Conservation (phyloP, 768 basidiomycete genomes). For the Lactifluus rugatus region DNA sequence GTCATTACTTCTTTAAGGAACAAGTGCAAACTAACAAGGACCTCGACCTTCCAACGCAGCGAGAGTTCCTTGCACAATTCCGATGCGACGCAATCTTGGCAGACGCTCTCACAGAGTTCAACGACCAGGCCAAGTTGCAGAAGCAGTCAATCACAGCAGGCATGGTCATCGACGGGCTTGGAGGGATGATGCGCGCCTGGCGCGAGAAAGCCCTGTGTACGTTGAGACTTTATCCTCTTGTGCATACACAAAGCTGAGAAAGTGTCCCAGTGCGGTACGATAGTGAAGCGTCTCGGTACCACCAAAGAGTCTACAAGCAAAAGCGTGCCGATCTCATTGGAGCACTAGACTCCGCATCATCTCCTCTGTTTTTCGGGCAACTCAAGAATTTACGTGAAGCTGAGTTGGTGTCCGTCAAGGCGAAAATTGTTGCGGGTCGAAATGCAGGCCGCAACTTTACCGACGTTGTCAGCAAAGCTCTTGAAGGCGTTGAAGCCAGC, state of each 20-base stretch:
- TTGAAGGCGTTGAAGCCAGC: conserved; percentile 45
- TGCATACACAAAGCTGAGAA: not conserved
- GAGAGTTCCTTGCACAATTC: conserved; percentile 96
- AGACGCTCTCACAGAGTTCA: conserved; percentile 71
- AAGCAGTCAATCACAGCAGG: conserved; percentile 80
- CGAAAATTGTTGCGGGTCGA: conserved; percentile 63
- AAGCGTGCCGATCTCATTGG: conserved; percentile 78
- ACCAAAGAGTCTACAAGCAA: conserved; percentile 84
- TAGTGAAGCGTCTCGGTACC: conserved; percentile 89
- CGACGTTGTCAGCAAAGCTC: conserved; percentile 66
- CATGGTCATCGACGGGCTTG: conserved; percentile 76
- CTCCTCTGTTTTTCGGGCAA: conserved; percentile 86
- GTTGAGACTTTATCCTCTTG: conserved; percentile 21
- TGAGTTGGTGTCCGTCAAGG: conserved; percentile 69
- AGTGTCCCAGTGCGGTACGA: conserved; percentile 72
- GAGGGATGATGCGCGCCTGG: conserved; percentile 77
- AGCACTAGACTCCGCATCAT: conserved; percentile 67
- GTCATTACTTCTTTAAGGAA: conserved; percentile 6
- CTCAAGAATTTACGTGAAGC: conserved; percentile 91
- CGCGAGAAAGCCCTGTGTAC: conserved; percentile 62
- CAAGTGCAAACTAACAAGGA: conserved; percentile 20
- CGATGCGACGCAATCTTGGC: conserved; percentile 94
- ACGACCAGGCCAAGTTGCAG: conserved; percentile 71
- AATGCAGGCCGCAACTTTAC: conserved; percentile 73
- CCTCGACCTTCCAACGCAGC: conserved; percentile 74